Base-by-base conservation (phyloP, 768 basidiomycete genomes). In the Mycena crocata region DNA sequence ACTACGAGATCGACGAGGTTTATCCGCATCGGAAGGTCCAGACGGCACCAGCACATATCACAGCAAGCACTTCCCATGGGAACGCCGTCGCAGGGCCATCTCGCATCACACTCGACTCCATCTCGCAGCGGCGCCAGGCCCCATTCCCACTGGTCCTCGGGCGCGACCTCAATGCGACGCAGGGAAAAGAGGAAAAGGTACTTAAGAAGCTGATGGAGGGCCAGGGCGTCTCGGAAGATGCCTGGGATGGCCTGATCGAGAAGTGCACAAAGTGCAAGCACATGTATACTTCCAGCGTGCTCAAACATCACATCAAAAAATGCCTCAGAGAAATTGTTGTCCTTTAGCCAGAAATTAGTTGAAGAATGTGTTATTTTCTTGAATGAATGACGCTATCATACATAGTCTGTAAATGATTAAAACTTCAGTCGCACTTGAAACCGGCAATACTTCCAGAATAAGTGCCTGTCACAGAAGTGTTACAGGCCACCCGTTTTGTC, bases 321-420 rank as follows among this genome's bases (percentile, higher is more conserved):
- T 59, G 58, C 46, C 58, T 59, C 23, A 48, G 58, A 0, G 46
- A 49, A 12, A 9, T 58, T n/a, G n/a, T n/a, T n/a, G n/a, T n/a
- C n/a, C n/a, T n/a, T n/a, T n/a, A n/a, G n/a, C n/a, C n/a, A n/a
- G n/a, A n/a, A n/a, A n/a, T n/a, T n/a, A n/a, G n/a, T n/a, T n/a
- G n/a, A n/a, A n/a, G n/a, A n/a, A n/a, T n/a, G n/a, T n/a, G n/a
- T n/a, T n/a, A n/a, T n/a, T n/a, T n/a, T n/a, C n/a, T n/a, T n/a
- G n/a, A n/a, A n/a, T n/a, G n/a, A n/a, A n/a, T n/a, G n/a, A n/a
- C n/a, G n/a, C n/a, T n/a, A n/a, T n/a, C n/a, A n/a, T n/a, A n/a
- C n/a, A n/a, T n/a, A n/a, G n/a, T n/a, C n/a, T n/a, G n/a, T n/a
- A n/a, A n/a, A n/a, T n/a, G n/a, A n/a, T n/a, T n/a, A n/a, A n/a